Evolutionary conservation across 2,329 filamentous ascomycete species (phyloP).

Genomic region (Cladophialophora psammophila): DNA sequence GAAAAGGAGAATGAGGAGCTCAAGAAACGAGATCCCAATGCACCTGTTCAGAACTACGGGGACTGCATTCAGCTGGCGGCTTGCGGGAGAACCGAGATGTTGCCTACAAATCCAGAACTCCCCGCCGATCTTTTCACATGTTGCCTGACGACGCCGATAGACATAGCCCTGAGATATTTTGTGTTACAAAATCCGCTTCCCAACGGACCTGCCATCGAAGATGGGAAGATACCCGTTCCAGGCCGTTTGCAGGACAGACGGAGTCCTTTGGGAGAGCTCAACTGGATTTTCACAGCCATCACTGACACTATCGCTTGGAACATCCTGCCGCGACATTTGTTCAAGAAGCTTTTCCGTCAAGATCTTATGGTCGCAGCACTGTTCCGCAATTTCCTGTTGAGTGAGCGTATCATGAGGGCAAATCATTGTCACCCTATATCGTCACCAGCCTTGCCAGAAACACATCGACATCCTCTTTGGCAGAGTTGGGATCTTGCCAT

Average conservation of each 20-base stretch:
- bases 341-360: conserved; percentile 96
- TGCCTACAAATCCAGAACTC: conserved; percentile 91
- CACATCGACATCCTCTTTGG: conserved; percentile 93
- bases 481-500: conserved; percentile 97
- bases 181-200: conserved; percentile 86
- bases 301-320: conserved; percentile 99
- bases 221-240: conserved; percentile 81
- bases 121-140: conserved; percentile 96
- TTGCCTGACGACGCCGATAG: conserved; percentile 94
- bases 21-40: conserved; percentile 75
- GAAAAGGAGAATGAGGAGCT: conserved; percentile 84
- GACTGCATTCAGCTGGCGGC: conserved; percentile 93
- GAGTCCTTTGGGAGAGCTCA: conserved; percentile 92
- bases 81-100: conserved; percentile 86
- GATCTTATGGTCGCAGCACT: conserved; percentile 98
- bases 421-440: conserved; percentile 96
- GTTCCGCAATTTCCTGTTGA: conserved; percentile 93
- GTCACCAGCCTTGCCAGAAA: conserved; percentile 89
- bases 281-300: conserved; percentile 99
- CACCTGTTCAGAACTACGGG: conserved; percentile 69
- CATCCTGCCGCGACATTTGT: conserved; percentile 83
- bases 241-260: conserved; percentile 90
- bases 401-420: conserved; percentile 93
- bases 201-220: conserved; percentile 73
- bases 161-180: conserved; percentile 96